These are phyloP conservation scores for Diaporthe aspalathi DNA, from an alignment of 2,329 filamentous ascomycete species.

Conservation along the genomic window DNA sequence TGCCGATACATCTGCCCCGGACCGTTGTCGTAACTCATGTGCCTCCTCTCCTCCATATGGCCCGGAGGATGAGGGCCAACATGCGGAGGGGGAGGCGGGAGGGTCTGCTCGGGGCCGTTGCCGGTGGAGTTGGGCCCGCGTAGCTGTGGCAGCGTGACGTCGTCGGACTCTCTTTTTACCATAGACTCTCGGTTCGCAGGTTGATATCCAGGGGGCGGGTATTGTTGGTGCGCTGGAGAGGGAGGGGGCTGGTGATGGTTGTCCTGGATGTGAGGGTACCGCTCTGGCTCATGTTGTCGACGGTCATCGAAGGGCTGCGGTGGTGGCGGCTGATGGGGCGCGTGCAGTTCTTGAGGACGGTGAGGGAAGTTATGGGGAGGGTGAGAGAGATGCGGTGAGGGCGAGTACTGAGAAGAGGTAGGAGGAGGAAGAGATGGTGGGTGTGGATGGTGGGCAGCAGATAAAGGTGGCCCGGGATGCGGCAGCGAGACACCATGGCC, in stretches of 20 bases:
- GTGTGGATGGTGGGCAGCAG: conserved; percentile 48
- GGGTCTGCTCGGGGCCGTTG: conserved; percentile 51
- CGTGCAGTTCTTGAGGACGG: conserved; percentile 52
- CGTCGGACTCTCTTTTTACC: conserved; percentile 67
- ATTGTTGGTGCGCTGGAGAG: conserved; percentile 47
- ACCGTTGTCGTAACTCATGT: conserved; percentile 65
- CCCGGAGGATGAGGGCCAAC: conserved; percentile 46
- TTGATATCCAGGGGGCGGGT: conserved; percentile 50
- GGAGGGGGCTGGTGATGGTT: conserved; percentile 55
- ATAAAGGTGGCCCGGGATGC: conserved; percentile 54
- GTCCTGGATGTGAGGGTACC: conserved; percentile 66
- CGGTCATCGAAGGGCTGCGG: conserved; percentile 43
- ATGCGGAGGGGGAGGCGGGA: conserved; percentile 43
- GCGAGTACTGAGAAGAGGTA: conserved; percentile 50
- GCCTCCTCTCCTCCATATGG: conserved; percentile 61
- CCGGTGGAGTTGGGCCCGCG: conserved; percentile 66
- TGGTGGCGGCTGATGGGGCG: conserved; percentile 43
- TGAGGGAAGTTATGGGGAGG: conserved; percentile 51
- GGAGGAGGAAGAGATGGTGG: conserved; percentile 51
- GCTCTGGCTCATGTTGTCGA: conserved; percentile 59
- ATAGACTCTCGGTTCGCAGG: conserved; percentile 59
- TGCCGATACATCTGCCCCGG: conserved; percentile 56
- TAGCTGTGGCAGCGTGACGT: conserved; percentile 58
- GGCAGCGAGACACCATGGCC: conserved; percentile 60
- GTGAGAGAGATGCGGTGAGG: conserved; percentile 41